Evolutionary conservation across 164 flowering plant species (phyloP), one percentile per base, ranked within the genome.

Genomic region (Annona cherimola): DNA sequence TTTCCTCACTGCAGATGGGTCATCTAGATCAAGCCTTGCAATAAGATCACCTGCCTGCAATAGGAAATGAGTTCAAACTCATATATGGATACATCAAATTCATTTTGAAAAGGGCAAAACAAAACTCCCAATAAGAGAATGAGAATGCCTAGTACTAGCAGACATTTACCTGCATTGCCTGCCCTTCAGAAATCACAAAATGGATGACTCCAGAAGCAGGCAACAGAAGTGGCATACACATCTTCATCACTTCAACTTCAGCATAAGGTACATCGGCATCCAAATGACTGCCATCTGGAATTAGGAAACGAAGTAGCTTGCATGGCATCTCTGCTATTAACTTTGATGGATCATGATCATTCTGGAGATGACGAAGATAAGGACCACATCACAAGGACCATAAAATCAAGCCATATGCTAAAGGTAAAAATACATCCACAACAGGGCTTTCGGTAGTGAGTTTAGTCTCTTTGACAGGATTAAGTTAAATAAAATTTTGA

Each of bases 201-300:
- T 87, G 97, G 66, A 96, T 83, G 4, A 81, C 75, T 75, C 99
- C 99, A 68, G 99, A 85, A 83, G 99, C 97, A 75, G 99, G 99
- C 72, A 95, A 86, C 75, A 96, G 89, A 78, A 96, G 94, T 39
- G 99, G 99, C 99, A 96, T 96, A 66, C 99, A 96, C 99, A 96
- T 96, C 83, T 96, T 96, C 99, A 96, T 96, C 68, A 96, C 99
- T 81, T 96, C 99, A 69, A 96, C 99, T 78, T 96, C 99, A 60
- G 98, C 98, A 84, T 90, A 93, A 42, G 99, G 99, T 45, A 84
- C 82, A 79, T 96, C 99, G 66, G 97, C 92, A 79, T 90, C 99
- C 61, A 93, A 79, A 74, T 93, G 97, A 80, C 96, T 85, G 54
- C 87, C 88, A 86, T 93, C 94, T 16, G 83, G 67, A 67, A 96